Percentiles rank a stretch among this genome's conserved stretches.
phyloP scores from a whole-genome alignment of 2,329 filamentous ascomycete genomes.

The Pseudodiploospora longispora region DNA sequence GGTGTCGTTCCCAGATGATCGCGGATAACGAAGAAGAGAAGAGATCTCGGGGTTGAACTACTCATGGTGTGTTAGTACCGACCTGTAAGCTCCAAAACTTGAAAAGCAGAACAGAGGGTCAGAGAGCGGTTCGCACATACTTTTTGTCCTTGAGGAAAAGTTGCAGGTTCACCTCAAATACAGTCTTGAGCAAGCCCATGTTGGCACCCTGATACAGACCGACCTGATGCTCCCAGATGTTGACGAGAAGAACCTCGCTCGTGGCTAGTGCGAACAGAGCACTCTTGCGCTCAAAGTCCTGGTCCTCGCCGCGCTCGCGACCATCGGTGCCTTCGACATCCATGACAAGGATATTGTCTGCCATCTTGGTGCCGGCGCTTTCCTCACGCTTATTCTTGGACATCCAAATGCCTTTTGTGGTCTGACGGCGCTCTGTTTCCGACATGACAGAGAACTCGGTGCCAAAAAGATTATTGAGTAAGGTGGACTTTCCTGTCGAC shows the following conservation, averaged over 20 bases:
- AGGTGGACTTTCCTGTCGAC: constrained; percentile 95
- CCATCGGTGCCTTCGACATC: constrained; percentile 98
- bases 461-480: constrained; percentile 91
- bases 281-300: constrained; percentile 98
- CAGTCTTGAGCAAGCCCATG: constrained; percentile 96
- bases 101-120: not conserved
- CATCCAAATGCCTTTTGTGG: constrained; percentile 99
- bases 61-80: not conserved
- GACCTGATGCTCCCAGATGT: constrained; percentile 99
- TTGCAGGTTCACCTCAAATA: constrained; percentile 97
- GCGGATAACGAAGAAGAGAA: constrained; percentile 97
- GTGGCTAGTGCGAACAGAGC: constrained; percentile 94
- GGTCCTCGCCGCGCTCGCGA: constrained; percentile 90
- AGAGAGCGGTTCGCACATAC: constrained; percentile 40
- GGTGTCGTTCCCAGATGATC: constrained; percentile 93
- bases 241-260: constrained; percentile 95
- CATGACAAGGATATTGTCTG: constrained; percentile 98
- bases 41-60: constrained; percentile 77
- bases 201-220: constrained; percentile 97
- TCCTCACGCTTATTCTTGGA: constrained; percentile 79
- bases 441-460: constrained; percentile 98
- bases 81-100: not conserved
- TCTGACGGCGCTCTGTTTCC: constrained; percentile 87
- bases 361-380: constrained; percentile 57
- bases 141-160: constrained; percentile 93